phyloP scores from a whole-genome alignment of 148 eudicot genomes.

The Rhododendron molle region DNA sequence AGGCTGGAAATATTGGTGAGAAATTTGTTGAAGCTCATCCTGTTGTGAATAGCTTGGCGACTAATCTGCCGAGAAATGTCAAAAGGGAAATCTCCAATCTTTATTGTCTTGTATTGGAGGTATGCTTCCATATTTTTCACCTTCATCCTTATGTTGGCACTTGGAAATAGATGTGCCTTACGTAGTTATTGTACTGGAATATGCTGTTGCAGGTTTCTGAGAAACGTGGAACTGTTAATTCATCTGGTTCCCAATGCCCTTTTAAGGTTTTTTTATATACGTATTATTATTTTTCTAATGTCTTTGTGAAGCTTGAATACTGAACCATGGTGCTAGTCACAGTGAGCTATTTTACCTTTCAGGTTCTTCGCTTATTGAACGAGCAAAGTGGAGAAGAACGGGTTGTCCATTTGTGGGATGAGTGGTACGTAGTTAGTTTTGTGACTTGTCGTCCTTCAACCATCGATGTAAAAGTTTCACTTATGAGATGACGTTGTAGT shows the following conservation, averaged over 20 bases:
- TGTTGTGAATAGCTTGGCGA: constrained; percentile 13
- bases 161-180: not conserved
- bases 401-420: constrained; percentile 71
- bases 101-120: constrained; percentile 69
- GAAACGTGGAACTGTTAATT: constrained; percentile 39
- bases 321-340: not conserved
- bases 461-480: not conserved
- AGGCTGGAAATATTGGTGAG: constrained; percentile 21
- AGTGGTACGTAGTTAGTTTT: constrained; percentile 51
- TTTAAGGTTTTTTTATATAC: constrained; percentile 44
- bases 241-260: constrained; percentile 43
- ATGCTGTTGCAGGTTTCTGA: constrained; percentile 63
- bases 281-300: not conserved
- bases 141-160: not conserved
- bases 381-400: constrained; percentile 84
- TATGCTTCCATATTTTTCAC: constrained; percentile 13
- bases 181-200: not conserved
- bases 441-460: not conserved
- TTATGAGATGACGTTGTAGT: not conserved
- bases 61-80: constrained; percentile 4
- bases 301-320: constrained; percentile 2
- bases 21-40: constrained; percentile 11
- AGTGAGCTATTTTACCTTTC: constrained; percentile 15
- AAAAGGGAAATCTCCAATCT: constrained; percentile 23
- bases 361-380: constrained; percentile 82